Evolutionary conservation across 768 basidiomycete species (phyloP).

Genomic region (button mushroom (Agaricus bisporus)): DNA sequence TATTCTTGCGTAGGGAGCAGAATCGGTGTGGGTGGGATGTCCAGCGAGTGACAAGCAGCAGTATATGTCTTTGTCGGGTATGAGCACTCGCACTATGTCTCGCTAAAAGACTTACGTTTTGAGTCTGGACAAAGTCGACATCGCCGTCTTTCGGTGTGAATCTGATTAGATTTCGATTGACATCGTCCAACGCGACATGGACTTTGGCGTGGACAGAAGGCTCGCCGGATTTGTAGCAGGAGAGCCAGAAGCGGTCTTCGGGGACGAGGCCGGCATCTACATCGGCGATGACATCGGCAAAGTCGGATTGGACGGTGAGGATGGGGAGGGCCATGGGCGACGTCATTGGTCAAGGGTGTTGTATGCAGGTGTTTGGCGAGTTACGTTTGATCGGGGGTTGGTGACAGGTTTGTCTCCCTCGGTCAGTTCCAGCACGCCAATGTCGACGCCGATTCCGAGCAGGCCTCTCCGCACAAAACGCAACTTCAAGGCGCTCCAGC

Average conservation of each 20-base stretch:
- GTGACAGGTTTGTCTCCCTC: neutral
- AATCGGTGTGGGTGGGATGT: slow-evolving; percentile 41
- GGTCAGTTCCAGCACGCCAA: neutral
- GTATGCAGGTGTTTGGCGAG: neutral
- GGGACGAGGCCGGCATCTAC: slow-evolving; percentile 51
- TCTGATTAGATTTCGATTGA: slow-evolving; percentile 41
- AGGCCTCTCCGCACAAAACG: slow-evolving; percentile 78
- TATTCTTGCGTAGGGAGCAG: slow-evolving; percentile 47
- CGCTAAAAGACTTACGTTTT: slow-evolving; percentile 22
- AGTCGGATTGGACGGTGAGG: slow-evolving; percentile 54
- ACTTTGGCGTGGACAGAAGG: slow-evolving; percentile 64
- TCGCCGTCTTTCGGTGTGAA: slow-evolving; percentile 44
- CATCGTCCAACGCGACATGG: slow-evolving; percentile 44
- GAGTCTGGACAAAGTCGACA: slow-evolving; percentile 27
- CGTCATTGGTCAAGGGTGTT: neutral
- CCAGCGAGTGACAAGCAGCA: slow-evolving; percentile 41
- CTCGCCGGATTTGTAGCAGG: slow-evolving; percentile 53
- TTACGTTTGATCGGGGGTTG: neutral
- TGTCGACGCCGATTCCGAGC: slow-evolving; percentile 7
- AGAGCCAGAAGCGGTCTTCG: slow-evolving; percentile 66
- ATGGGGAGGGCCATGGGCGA: slow-evolving; percentile 36
- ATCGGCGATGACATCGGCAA: slow-evolving; percentile 54
- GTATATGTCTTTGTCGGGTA: slow-evolving; percentile 26
- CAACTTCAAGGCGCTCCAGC: slow-evolving; percentile 82
- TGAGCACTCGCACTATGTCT: neutral